Evolutionary conservation across 768 basidiomycete genomes (phyloP).

Genomic region (Mycena galericulata): DNA sequence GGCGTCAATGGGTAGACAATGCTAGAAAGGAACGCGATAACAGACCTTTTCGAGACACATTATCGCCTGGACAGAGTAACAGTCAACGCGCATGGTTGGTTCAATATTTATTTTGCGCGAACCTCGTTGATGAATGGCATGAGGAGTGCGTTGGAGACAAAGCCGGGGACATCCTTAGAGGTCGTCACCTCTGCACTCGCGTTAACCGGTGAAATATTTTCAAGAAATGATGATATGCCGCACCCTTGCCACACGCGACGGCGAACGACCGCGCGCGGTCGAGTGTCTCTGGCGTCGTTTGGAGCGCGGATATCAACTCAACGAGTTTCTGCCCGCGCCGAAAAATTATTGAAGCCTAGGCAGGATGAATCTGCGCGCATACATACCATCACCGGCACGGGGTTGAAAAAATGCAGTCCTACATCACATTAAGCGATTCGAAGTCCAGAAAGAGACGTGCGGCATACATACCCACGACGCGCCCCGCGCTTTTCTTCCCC

Average conservation of each 20-base stretch:
- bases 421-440: conserved; percentile 1
- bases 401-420: conserved; percentile 97
- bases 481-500: conserved; percentile 72
- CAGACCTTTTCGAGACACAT: conserved; percentile 90
- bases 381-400: conserved; percentile 94
- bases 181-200: conserved; percentile 79
- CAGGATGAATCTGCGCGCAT: background rate
- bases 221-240: conserved; percentile 18
- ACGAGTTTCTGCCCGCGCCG: conserved; percentile 77
- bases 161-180: conserved; percentile 93
- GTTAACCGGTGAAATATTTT: background rate
- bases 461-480: conserved; percentile 79
- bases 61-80: conserved; percentile 69
- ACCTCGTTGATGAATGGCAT: conserved; percentile 99
- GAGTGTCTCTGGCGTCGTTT: conserved; percentile 85
- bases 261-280: conserved; percentile 86
- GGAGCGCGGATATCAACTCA: conserved; percentile 93
- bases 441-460: background rate
- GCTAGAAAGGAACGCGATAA: background rate
- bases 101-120: conserved; percentile 24
- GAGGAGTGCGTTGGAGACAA: conserved; percentile 93
- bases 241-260: conserved; percentile 90
- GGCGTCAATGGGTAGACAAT: background rate
- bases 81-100: background rate
- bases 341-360: background rate